Conservation (phyloP, 768 basidiomycete species). For the Amanita brunnescens region DNA sequence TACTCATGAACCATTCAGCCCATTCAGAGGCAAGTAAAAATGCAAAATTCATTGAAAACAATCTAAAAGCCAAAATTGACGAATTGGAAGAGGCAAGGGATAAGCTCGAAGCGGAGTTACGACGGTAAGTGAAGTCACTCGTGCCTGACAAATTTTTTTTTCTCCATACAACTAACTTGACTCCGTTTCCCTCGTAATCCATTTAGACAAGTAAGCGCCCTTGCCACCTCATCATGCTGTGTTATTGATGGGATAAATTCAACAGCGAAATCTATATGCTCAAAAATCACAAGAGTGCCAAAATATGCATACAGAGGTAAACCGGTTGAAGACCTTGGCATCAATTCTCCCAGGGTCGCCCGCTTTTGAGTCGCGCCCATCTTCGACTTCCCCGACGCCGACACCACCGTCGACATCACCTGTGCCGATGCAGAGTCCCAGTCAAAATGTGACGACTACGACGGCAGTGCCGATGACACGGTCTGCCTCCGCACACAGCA, state of each 20-base stretch:
- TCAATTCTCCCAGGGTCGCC: conserved; percentile 31
- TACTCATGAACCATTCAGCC: conserved; percentile 74
- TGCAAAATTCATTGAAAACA: conserved; percentile 53
- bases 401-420: conserved; percentile 18
- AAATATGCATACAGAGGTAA: conserved; percentile 56
- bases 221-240: background rate
- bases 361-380: conserved; percentile 23
- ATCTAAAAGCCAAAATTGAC: conserved; percentile 57
- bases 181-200: conserved; percentile 6
- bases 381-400: conserved; percentile 29
- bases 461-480: conserved; percentile 41
- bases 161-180: conserved; percentile 11
- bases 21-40: conserved; percentile 69
- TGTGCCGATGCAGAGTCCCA: conserved; percentile 24
- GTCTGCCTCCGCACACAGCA: conserved; percentile 42
- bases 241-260: conserved; percentile 14
- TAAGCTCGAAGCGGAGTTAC: conserved; percentile 62
- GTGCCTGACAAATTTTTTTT: conserved; percentile 10
- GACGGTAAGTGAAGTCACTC: conserved; percentile 42
- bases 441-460: conserved; percentile 25
- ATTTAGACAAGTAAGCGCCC: conserved; percentile 51
- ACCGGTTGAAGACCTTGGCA: conserved; percentile 41
- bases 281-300: conserved; percentile 69
- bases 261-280: conserved; percentile 49
- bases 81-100: conserved; percentile 48